Evolutionary conservation across 345 rosid species (phyloP), one percentile per base, ranked within the genome.

Genomic region (Lenwebbia sp.): DNA sequence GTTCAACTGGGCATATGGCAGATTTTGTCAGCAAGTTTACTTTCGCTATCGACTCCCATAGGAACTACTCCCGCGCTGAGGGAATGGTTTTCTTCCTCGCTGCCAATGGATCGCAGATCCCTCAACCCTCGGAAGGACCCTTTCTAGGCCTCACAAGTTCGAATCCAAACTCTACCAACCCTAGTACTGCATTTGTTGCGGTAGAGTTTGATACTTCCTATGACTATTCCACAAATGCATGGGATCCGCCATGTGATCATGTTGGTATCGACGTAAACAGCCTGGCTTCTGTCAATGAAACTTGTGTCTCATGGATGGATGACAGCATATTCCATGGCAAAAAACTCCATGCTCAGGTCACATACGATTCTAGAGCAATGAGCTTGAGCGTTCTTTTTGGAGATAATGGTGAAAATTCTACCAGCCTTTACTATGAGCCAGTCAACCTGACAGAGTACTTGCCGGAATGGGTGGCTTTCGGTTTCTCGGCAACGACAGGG

Each of bases 11-110:
- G 44, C 86, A 84, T n/a, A 82, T 84, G 65, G 10, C 89, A 55
- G 85, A 87, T 78, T 89, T 89, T 88, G 70, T 23, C 54, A 89
- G 89, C 25, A 25, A 12, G 25, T 90, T 90, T 65, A 84, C 90
- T 19, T 88, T 90, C 51, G 33, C 28, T 7, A 81, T 90, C 5
- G 25, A 74, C 14, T 78, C 85, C 19, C 8, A 28, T 23, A 55
- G 33, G 5, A 21, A 50, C 4, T 2, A 56, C 1, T 3, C 7
- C 28, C 50, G 23, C 11, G 86, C 86, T 5, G 85, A 84, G 13
- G 90, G 88, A 21, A n/a, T 88, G 7, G 86, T 75, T 15, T 88
- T 88, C 54, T 84, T 88, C 65, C 82, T 88, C 1, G 86, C 83
- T 33, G 83, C 88, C 6, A 53, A 54, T 21, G 85, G 74, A 22